Percentiles rank a stretch among this genome's conserved stretches.
Evolutionary conservation across 768 basidiomycete species (phyloP).

Genomic region (Rhizopogon salebrosus): DNA sequence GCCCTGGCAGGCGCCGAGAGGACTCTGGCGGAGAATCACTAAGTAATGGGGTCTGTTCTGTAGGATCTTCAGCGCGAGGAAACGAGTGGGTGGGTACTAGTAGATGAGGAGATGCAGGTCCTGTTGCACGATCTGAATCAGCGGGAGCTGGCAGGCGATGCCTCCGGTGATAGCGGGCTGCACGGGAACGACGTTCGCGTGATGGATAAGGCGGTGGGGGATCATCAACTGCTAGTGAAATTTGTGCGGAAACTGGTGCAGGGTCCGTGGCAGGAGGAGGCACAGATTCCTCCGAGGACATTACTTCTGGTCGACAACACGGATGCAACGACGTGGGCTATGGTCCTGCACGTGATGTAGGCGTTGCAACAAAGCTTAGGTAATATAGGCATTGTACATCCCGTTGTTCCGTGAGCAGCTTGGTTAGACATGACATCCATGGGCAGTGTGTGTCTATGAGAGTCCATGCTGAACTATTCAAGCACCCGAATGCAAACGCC

Average conservation of each 20-base stretch:
- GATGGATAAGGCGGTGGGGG: conserved; percentile 73
- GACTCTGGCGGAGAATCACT: conserved; percentile 17
- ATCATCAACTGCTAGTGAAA: conserved; percentile 28
- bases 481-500: too few relatives aligned
- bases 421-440: too few relatives aligned
- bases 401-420: too few relatives aligned
- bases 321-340: too few relatives aligned
- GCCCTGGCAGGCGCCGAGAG: conserved; percentile 18
- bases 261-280: background rate
- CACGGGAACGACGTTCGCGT: conserved; percentile 36
- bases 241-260: conserved; percentile 9
- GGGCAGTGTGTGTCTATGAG: too few relatives aligned
- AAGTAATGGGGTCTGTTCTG: conserved; percentile 49
- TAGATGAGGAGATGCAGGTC: conserved; percentile 17
- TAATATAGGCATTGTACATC: too few relatives aligned
- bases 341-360: background rate
- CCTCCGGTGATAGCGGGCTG: conserved; percentile 25
- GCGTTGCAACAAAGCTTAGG: too few relatives aligned
- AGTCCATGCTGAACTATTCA: too few relatives aligned
- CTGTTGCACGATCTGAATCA: conserved; percentile 33
- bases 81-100: conserved; percentile 20
- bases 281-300: background rate
- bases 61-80: conserved; percentile 24
- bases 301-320: background rate
- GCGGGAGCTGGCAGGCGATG: conserved; percentile 27